Base-by-base conservation (phyloP, 768 basidiomycete genomes). In the Xerocomus spinulosus region DNA sequence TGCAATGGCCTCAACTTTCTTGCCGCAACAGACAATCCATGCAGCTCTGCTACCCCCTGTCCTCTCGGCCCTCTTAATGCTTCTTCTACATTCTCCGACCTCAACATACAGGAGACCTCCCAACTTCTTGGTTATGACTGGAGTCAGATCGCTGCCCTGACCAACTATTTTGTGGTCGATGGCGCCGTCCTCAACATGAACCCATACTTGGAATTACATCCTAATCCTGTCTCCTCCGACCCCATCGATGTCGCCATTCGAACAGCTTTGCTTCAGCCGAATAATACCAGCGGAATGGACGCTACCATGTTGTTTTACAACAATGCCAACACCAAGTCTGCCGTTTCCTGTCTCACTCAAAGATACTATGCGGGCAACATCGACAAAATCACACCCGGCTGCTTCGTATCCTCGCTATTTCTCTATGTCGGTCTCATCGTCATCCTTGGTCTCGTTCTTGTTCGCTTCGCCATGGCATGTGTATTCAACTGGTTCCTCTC, bases 401-500 rank as follows among this genome's bases (percentile, higher is more conserved):
- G 96, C 69, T 94, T 97, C 68, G 82, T 92, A 32, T 86, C 92
- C 26, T 78, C 81, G 38, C 74, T 98, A 23, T 82, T 98, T 65
- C 83, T 98, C 43, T 99, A 96, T 64, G 71, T 83, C 23, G 90
- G 92, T 48, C 78, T 99, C 48, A 80, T 92, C 66, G 83, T 98
- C 70, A 93, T 99, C 61, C 81, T 98, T 46, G 80, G 80, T 24
- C 82, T 99, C 50, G 89, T 99, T 26, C 68, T 97, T 52, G 83
- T 91, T 26, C 89, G 96, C 29, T 99, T 98, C 70, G 68, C 77
- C 58, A 97, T 99, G 95, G 96, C 96, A 1, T 91, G 91, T 66
- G 67, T 95, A 34, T 99, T 98, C 77, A 92, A 82, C 59, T 99
- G 96, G 96, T 95, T 91, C 73, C 71, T 98, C 41, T 94, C 93